Conservation (phyloP, 441 rosid species). For the Populus tomentosa region DNA sequence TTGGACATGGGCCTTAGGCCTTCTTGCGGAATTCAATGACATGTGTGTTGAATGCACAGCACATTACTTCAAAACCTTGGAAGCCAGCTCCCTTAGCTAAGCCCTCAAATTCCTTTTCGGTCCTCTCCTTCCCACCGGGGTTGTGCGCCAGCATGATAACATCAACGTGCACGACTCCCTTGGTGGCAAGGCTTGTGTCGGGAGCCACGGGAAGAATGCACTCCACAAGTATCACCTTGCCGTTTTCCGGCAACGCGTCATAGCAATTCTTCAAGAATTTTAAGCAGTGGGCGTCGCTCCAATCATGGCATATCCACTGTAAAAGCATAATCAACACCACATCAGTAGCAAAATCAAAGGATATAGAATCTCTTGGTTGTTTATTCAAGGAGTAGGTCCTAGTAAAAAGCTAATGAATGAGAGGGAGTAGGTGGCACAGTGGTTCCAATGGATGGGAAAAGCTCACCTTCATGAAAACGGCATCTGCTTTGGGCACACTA, state of each 20-base stretch:
- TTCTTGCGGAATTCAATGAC: conserved; percentile 80
- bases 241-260: conserved; percentile 54
- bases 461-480: conserved; percentile 74
- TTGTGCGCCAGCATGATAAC: conserved; percentile 72
- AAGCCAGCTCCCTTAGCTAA: conserved; percentile 77
- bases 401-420: background rate
- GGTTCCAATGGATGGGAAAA: background rate
- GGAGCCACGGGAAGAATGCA: conserved; percentile 55
- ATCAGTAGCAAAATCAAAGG: background rate
- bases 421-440: background rate
- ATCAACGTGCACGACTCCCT: conserved; percentile 48
- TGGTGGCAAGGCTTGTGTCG: conserved; percentile 49
- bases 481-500: conserved; percentile 69
- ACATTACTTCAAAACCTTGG: conserved; percentile 50
- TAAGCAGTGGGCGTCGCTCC: conserved; percentile 68
- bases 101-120: conserved; percentile 66
- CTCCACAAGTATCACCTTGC: conserved; percentile 65
- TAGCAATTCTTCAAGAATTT: conserved; percentile 64
- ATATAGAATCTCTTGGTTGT: background rate
- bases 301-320: conserved; percentile 74
- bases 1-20: conserved; percentile 9
- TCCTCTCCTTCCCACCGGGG: conserved; percentile 88
- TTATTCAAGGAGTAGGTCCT: background rate
- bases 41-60: conserved; percentile 49
- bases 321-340: background rate